These are phyloP conservation scores for Oenanthe sinensis DNA, from an alignment of 129 eudicot genomes.

Conservation along the genomic window DNA sequence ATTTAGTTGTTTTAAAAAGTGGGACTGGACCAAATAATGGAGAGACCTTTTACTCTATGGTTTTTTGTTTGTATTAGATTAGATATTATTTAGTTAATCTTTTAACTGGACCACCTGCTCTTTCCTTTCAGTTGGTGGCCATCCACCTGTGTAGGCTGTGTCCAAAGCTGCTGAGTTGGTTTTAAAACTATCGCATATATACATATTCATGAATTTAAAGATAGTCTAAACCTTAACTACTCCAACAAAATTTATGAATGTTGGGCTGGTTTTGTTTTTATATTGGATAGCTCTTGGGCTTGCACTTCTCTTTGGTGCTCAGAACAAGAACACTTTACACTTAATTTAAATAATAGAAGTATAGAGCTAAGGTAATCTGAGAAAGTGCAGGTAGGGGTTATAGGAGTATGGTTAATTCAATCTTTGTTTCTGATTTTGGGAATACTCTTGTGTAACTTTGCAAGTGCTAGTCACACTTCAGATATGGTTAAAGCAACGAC, in stretches of 20 bases:
- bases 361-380: background rate
- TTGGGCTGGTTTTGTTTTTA: background rate
- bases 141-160: background rate
- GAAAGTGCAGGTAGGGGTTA: background rate
- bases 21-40: slow-evolving; percentile 1
- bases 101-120: background rate
- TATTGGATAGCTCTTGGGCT: background rate
- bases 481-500: background rate
- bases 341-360: background rate
- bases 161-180: background rate
- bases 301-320: background rate
- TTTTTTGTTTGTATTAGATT: slow-evolving; percentile 8
- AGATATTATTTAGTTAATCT: background rate
- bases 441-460: background rate
- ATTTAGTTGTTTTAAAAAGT: slow-evolving; percentile 2
- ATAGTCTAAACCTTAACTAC: background rate
- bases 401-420: background rate
- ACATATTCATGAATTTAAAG: background rate
- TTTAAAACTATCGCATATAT: background rate
- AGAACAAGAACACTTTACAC: slow-evolving; percentile 1
- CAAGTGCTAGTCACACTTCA: background rate
- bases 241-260: background rate
- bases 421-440: too few species aligned
- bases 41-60: background rate
- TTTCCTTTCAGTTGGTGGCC: background rate